Percentiles rank a stretch among this genome's conserved stretches.
Evolutionary conservation across 2,329 filamentous ascomycete genomes (phyloP).

Genomic region (Fusarium siculi): DNA sequence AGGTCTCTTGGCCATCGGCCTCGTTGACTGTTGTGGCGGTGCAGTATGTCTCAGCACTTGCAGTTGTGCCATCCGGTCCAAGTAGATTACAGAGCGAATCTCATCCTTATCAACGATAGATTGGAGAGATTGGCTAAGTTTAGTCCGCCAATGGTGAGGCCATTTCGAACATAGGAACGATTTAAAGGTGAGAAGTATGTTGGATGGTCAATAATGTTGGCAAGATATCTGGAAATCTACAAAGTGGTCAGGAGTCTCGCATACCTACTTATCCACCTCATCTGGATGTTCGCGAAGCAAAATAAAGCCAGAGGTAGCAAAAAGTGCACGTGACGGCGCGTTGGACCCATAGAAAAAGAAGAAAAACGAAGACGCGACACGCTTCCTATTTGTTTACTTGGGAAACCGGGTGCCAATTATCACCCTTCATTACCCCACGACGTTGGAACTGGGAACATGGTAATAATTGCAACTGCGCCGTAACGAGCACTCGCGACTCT

Average conservation of each 20-base stretch:
- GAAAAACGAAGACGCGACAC: slow-evolving; percentile 34
- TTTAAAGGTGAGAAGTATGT: neutral
- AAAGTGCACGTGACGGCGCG: slow-evolving; percentile 38
- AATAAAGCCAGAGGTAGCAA: neutral
- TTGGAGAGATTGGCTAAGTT: neutral
- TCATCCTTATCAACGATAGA: neutral
- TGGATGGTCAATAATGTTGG: neutral
- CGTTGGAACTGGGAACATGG: neutral
- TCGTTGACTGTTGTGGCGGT: neutral
- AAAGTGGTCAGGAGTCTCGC: neutral
- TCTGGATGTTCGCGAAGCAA: neutral
- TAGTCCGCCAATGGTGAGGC: neutral
- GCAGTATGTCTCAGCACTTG: neutral
- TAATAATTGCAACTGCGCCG: slow-evolving; percentile 21
- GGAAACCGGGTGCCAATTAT: slow-evolving; percentile 21
- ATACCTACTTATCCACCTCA: neutral
- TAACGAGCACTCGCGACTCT: slow-evolving; percentile 11
- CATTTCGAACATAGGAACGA: neutral
- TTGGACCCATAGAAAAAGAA: slow-evolving; percentile 5
- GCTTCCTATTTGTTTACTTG: slow-evolving; percentile 43
- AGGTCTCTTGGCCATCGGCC: neutral
- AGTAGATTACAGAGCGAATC: neutral
- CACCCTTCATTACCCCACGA: slow-evolving; percentile 34
- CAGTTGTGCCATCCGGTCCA: neutral
- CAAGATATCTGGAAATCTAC: neutral